Evolutionary conservation across 345 rosid genomes (phyloP).

Genomic region (Citrus glauca): DNA sequence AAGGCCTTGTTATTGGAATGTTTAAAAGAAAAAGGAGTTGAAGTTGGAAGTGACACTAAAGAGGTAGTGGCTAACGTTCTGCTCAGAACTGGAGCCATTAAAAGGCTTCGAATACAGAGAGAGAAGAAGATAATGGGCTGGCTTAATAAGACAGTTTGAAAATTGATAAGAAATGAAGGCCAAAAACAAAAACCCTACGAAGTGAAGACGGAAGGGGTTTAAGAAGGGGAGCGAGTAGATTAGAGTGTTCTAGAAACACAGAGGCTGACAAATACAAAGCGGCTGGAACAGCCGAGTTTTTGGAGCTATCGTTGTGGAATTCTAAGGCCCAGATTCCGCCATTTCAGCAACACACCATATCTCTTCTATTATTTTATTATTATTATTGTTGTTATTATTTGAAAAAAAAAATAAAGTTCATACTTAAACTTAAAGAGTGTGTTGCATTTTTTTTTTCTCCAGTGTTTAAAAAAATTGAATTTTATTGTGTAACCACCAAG

Average conservation of each 20-base stretch:
- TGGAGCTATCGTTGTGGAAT: slow-evolving; percentile 8
- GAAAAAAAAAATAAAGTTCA: no score
- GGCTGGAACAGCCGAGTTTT: background rate
- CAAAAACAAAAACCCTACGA: slow-evolving; percentile 41
- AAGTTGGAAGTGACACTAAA: slow-evolving; percentile 44
- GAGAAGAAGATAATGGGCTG: no score
- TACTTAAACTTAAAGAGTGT: background rate
- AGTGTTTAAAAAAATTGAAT: no score
- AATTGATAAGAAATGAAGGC: no score
- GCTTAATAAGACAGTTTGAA: no score
- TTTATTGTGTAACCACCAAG: no score
- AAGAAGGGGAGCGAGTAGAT: slow-evolving; percentile 18
- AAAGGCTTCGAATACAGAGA: background rate
- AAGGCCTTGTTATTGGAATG: slow-evolving; percentile 31
- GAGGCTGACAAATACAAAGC: no score
- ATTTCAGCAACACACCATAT: slow-evolving; percentile 41
- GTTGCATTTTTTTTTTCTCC: no score
- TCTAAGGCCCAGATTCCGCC: slow-evolving; percentile 52
- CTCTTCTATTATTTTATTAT: slow-evolving; percentile 1
- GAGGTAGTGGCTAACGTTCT: slow-evolving; percentile 49
- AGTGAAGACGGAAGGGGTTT: slow-evolving; percentile 9
- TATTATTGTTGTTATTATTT: no score
- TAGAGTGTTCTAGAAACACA: slow-evolving; percentile 44
- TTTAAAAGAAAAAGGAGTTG: slow-evolving; percentile 38
- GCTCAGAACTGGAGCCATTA: slow-evolving; percentile 77